These are phyloP conservation scores for Colletotrichum sp. DNA, from an alignment of 2,329 filamentous ascomycete species.

Conservation along the genomic window DNA sequence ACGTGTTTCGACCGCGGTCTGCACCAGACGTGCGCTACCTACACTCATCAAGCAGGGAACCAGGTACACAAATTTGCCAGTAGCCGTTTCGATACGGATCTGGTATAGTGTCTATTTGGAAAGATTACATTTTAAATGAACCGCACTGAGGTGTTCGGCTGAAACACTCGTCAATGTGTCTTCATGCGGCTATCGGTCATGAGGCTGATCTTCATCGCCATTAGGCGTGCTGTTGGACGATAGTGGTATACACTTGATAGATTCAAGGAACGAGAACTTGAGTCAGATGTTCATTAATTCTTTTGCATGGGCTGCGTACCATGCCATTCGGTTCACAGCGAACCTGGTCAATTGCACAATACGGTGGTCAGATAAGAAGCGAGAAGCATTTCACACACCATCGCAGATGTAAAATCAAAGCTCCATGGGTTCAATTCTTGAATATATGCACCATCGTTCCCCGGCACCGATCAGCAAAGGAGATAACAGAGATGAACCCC, in stretches of 20 bases:
- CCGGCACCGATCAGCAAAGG: not conserved
- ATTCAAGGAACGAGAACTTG: not conserved
- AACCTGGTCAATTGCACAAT: not conserved
- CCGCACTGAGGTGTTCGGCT: not conserved
- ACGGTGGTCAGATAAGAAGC: not conserved
- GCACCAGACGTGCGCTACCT: not conserved
- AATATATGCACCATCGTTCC: not conserved
- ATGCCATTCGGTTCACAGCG: not conserved
- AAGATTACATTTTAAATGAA: not conserved
- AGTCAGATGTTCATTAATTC: not conserved
- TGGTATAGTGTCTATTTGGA: not conserved
- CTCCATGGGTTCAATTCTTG: not conserved
- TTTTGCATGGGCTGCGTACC: not conserved
- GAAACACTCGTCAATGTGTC: not conserved
- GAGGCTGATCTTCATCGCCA: not conserved
- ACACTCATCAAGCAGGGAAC: not conserved
- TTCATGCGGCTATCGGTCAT: not conserved
- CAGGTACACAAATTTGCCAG: not conserved
- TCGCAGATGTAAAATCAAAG: not conserved
- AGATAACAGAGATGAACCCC: not conserved
- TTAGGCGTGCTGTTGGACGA: not conserved
- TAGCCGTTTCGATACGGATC: not conserved
- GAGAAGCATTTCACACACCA: not conserved
- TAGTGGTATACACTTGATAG: not conserved
- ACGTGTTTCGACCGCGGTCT: not conserved